Base-by-base conservation (phyloP, 495 filamentous ascomycete species). In the Talaromyces wortmannii region DNA sequence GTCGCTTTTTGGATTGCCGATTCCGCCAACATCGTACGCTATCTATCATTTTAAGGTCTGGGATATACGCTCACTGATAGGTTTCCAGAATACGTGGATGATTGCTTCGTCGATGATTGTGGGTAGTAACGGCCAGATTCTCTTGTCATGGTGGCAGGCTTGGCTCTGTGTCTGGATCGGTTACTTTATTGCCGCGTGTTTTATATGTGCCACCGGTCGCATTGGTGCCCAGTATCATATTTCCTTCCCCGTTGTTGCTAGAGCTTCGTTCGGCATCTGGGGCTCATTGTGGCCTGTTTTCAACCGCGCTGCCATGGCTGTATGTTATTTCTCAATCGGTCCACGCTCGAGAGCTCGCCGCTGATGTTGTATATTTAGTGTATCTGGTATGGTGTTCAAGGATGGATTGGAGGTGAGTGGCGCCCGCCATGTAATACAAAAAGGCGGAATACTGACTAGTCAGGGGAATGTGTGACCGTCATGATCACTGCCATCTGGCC, bases 101-200 rank as follows among this genome's bases (percentile, higher is more conserved):
- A 96, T 96, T 57, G 83, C 86, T 0, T 92, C 89, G 11, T 86
- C 89, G 5, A 86, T 86, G 73, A 92, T 95, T 64, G 78, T 85
- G 0, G 74, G 70, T 54, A 15, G 12, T 7, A 31, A n/a, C 42
- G 31, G 23, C n/a, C 12, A 10, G 7, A 40, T 53, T n/a, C 88
- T 91, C 6, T 75, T 96, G 47, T 89, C 90, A 5, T 97, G 92
- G 92, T 97, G 92, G 92, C 91, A 96, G 69, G 84, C 89, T 3
- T 96, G 91, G 92, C 74, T 96, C 11, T 94, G 90, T 65, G 83
- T 86, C 43, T 91, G 87, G 88, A 74, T 90, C 23, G 91, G 91
- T 50, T 95, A 95, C 63, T 76, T 83, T 43, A 84, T 95, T 57
- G 81, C 90, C 0, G 89, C 79, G 16, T 71, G 61, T 58, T 94